Evolutionary conservation across 228 moss, liverwort and hornwort species (phyloP).

Genomic region (Sphagnum magellanicum): DNA sequence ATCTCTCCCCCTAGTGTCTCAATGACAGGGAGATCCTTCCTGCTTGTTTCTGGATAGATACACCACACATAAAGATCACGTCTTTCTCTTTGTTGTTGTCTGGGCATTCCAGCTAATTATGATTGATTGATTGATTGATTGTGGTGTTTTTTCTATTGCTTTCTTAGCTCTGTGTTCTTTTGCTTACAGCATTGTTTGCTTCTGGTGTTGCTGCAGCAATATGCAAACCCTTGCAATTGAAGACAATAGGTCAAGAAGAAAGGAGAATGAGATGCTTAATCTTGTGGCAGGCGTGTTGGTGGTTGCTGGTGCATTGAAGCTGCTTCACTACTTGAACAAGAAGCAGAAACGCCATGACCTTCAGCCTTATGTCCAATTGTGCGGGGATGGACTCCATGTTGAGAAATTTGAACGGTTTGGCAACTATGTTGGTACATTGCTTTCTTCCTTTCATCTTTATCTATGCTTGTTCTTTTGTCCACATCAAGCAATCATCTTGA

Average conservation of each 20-base stretch:
- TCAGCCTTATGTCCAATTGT: constrained; percentile 21
- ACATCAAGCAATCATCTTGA: background rate
- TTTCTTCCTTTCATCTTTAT: background rate
- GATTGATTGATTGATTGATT: no score
- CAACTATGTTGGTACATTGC: constrained; percentile 65
- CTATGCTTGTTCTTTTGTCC: background rate
- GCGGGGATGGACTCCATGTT: constrained; percentile 23
- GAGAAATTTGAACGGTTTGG: constrained; percentile 64
- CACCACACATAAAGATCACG: no score
- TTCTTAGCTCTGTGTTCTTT: no score
- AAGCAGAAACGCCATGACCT: constrained; percentile 20
- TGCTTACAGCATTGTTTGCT: no score
- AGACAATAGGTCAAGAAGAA: background rate
- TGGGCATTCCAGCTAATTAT: no score
- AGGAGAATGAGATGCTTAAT: background rate
- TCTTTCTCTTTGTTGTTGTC: no score
- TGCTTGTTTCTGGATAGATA: no score
- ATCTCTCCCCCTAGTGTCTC: no score
- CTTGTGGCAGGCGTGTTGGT: background rate
- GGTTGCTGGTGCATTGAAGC: constrained; percentile 1
- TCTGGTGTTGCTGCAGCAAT: background rate
- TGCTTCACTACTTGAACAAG: constrained; percentile 12
- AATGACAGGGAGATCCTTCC: no score
- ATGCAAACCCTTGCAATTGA: background rate
- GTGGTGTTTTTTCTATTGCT: no score